phyloP scores from a whole-genome alignment of 176 grass and related monocot species.

The Metroxylon sagu region DNA sequence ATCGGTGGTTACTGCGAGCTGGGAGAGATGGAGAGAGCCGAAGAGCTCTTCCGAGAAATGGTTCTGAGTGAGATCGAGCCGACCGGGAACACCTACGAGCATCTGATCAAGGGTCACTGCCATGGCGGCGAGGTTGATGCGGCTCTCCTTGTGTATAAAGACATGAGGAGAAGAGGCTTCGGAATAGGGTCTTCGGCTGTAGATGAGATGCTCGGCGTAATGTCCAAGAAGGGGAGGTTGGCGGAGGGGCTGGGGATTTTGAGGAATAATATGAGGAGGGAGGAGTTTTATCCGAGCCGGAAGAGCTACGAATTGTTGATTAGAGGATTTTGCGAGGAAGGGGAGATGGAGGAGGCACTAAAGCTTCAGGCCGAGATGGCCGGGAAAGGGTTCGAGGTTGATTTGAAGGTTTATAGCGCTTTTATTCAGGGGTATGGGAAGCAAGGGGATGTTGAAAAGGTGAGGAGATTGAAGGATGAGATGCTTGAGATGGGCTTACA shows the following conservation, averaged over 20 bases:
- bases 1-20: constrained; percentile 34
- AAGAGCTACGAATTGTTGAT: constrained; percentile 35
- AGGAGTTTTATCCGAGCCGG: constrained; percentile 34
- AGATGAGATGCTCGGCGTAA: constrained; percentile 35
- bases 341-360: constrained; percentile 42
- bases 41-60: constrained; percentile 57
- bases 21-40: constrained; percentile 29
- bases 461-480: constrained; percentile 45
- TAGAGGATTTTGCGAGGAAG: constrained; percentile 36
- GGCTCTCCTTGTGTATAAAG: constrained; percentile 38
- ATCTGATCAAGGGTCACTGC: constrained; percentile 46
- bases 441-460: constrained; percentile 28
- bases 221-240: constrained; percentile 34
- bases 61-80: constrained; percentile 31
- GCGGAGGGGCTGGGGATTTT: constrained; percentile 37
- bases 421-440: constrained; percentile 36
- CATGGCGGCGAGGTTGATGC: constrained; percentile 16
- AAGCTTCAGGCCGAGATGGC: constrained; percentile 64
- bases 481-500: constrained; percentile 19
- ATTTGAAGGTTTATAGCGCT: constrained; percentile 29
- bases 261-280: constrained; percentile 44
- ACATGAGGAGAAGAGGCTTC: constrained; percentile 52
- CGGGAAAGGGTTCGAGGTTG: constrained; percentile 42
- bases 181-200: constrained; percentile 19
- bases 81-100: constrained; percentile 34